These are phyloP conservation scores for Maudiozyma pseudohumilis DNA, from an alignment of 805 yeast genomes.

Conservation along the genomic window DNA sequence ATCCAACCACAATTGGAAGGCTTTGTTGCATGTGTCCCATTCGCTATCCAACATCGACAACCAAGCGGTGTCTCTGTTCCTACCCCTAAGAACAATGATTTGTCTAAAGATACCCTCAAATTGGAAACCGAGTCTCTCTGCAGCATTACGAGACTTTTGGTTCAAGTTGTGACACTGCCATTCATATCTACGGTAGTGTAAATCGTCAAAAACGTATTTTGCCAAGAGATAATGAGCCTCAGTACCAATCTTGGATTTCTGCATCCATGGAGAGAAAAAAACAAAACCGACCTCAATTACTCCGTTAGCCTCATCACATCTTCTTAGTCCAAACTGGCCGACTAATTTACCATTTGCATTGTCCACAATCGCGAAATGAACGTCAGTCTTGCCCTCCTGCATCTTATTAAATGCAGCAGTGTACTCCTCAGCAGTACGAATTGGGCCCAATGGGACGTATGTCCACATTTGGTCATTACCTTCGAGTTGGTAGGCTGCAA, in stretches of 20 bases:
- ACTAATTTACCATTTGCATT: constrained; percentile 15
- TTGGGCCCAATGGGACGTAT: constrained; percentile 14
- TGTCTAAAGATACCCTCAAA: constrained; percentile 28
- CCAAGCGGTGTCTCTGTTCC: constrained; percentile 28
- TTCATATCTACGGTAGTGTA: constrained; percentile 27
- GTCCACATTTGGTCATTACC: constrained; percentile 11
- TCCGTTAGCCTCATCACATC: constrained; percentile 22
- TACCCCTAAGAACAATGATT: constrained; percentile 20
- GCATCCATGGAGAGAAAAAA: constrained; percentile 13
- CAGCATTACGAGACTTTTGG: constrained; percentile 25
- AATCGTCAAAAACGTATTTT: constrained; percentile 22
- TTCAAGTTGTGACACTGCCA: constrained; percentile 30
- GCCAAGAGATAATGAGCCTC: constrained; percentile 27
- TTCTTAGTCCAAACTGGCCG: constrained; percentile 21
- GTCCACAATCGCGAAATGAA: constrained; percentile 18
- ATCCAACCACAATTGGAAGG: constrained; percentile 21
- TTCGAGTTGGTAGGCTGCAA: constrained; percentile 7
- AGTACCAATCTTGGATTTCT: constrained; percentile 23
- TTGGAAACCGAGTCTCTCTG: constrained; percentile 26
- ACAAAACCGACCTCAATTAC: constrained; percentile 25
- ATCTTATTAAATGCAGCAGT: not conserved
- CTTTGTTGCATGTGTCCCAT: constrained; percentile 19
- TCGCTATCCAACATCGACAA: constrained; percentile 26
- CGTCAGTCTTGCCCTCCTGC: not conserved
- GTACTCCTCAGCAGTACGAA: not conserved